Evolutionary conservation across 2,329 filamentous ascomycete genomes (phyloP).

Genomic region (Niveomyces coronatus): DNA sequence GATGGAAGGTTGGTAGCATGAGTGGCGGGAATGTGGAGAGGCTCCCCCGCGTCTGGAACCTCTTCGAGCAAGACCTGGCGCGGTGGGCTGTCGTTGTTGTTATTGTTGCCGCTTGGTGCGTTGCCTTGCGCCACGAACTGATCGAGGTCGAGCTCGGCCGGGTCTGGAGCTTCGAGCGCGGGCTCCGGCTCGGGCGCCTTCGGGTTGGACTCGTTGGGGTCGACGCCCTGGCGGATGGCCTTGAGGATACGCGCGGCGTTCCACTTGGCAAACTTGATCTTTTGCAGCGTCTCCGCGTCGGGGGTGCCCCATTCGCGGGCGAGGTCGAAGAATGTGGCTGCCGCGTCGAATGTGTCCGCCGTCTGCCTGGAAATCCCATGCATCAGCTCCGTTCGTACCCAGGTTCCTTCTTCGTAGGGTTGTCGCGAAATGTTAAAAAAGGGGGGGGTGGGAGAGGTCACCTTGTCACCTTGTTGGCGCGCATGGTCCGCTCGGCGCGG

Average conservation of each 20-base stretch:
- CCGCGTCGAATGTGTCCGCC: constrained; percentile 85
- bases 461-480: constrained; percentile 75
- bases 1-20: too few species aligned
- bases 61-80: constrained; percentile 43
- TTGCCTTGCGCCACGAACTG: constrained; percentile 50
- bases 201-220: constrained; percentile 88
- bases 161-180: constrained; percentile 2
- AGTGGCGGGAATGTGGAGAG: constrained; percentile 9
- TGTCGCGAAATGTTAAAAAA: too few species aligned
- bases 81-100: too few species aligned
- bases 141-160: constrained; percentile 36
- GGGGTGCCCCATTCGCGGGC: constrained; percentile 71
- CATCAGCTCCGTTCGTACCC: background rate
- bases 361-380: constrained; percentile 61
- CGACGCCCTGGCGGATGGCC: constrained; percentile 79
- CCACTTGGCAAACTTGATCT: constrained; percentile 95
- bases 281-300: constrained; percentile 67
- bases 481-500: constrained; percentile 71
- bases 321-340: constrained; percentile 84
- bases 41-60: constrained; percentile 33
- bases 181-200: constrained; percentile 37
- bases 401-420: background rate
- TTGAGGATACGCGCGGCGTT: constrained; percentile 85
- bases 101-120: too few species aligned
- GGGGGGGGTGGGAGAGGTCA: too few species aligned